Evolutionary conservation across 129 eudicot genomes (phyloP), one percentile per base, ranked within the genome.

Genomic region (Centaurea solstitialis): DNA sequence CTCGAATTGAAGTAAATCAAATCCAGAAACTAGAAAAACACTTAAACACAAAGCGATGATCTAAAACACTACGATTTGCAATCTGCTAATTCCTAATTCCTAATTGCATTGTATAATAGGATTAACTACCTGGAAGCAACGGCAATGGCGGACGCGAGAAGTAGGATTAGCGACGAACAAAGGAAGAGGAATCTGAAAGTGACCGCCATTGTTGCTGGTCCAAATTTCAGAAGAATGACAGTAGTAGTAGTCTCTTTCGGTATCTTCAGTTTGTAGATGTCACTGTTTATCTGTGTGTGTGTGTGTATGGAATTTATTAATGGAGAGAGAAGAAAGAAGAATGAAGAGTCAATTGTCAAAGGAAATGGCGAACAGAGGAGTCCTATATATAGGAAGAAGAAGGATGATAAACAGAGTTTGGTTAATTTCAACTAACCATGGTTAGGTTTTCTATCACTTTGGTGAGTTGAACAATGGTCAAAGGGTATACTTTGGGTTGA

Each of bases 161-260:
- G 78, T 28, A 79, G 5, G 3, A 37, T 69, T 21, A 90, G 45
- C 26, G 84, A 75, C 20, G 82, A 79, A 37, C 74, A 88, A 3
- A 84, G 40, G 67, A 76, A 23, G 76, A 72, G 17, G 20, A 39
- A 72, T 73, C 68, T 81, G 7, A 81, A 7, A 71, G 87, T 79
- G 41, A 50, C 41, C 77, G 84, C 80, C 94, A 90, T 90, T 79
- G 87, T 84, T 66, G 87, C 82, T 66, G 78, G 68, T 85, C 35
- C 18, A 70, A 70, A 39, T 50, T 53, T 68, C 4, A 18, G 59
- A 53, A 53, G 57, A 41, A 41, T 37, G 57, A 39, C 23, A 57
- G 62, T 53, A 21, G n/a, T 39, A 57, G 62, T 53, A 21, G n/a
- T 39, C 77, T 76, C 73, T 76, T 5, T 38, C 50, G 10, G 40